Conservation (phyloP, 225 moss, liverwort and hornwort genomes). For the Ulota crispa region DNA sequence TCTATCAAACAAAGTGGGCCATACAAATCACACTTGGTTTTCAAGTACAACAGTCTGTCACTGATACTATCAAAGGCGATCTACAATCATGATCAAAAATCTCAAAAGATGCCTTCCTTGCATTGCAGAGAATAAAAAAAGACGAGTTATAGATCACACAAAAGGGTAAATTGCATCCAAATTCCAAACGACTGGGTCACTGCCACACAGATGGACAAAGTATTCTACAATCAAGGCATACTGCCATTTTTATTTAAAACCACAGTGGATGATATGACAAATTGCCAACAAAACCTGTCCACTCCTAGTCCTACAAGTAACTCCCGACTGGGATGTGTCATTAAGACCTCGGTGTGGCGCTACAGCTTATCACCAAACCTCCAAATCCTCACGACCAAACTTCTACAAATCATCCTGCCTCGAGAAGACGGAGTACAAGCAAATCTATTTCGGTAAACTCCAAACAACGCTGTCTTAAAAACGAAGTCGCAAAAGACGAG, state of each 20-base stretch:
- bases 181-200: not conserved
- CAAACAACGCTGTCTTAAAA: slow-evolving; percentile 29
- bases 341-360: not conserved
- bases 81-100: not conserved
- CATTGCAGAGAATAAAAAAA: not conserved
- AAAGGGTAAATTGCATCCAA: not conserved
- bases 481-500: slow-evolving; percentile 14
- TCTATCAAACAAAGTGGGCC: not conserved
- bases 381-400: not conserved
- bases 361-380: not conserved
- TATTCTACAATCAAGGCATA: slow-evolving; percentile 19
- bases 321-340: not conserved
- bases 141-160: too few relatives aligned
- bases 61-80: not conserved
- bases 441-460: slow-evolving; percentile 1
- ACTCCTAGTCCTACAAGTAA: slow-evolving; percentile 11
- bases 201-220: not conserved
- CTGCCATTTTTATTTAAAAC: slow-evolving; percentile 31
- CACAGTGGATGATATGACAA: not conserved
- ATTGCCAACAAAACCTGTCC: slow-evolving; percentile 12
- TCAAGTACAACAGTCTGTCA: not conserved
- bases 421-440: not conserved
- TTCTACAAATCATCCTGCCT: not conserved
- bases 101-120: not conserved
- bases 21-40: not conserved